Evolutionary conservation across 495 filamentous ascomycete genomes (phyloP).

Genomic region (Lasiosphaeris hirsuta): DNA sequence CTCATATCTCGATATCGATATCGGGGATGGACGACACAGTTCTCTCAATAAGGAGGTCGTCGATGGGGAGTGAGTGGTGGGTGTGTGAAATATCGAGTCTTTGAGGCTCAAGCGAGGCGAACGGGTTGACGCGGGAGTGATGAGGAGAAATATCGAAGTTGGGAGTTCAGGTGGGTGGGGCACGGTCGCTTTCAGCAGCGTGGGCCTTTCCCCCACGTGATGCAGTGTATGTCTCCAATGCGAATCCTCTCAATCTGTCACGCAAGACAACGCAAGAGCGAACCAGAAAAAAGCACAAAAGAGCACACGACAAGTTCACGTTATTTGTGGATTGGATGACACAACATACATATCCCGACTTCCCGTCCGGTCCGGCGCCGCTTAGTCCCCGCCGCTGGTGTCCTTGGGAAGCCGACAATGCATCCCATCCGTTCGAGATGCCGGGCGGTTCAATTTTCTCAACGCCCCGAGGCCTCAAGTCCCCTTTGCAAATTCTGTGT

Average conservation of each 20-base stretch:
- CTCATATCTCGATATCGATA: constrained; percentile 62
- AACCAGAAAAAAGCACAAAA: neutral
- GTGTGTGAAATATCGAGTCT: constrained; percentile 13
- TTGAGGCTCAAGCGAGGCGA: constrained; percentile 29
- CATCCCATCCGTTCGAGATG: too few relatives aligned
- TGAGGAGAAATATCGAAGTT: constrained; percentile 36
- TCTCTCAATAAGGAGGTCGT: constrained; percentile 18
- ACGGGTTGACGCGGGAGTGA: constrained; percentile 31
- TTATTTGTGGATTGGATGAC: too few relatives aligned
- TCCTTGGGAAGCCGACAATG: too few relatives aligned
- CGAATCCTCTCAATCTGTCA: neutral
- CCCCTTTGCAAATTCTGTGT: too few relatives aligned
- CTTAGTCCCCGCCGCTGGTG: too few relatives aligned
- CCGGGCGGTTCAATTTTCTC: too few relatives aligned
- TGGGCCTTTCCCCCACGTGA: constrained; percentile 33
- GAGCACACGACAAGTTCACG: neutral
- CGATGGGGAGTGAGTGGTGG: constrained; percentile 12
- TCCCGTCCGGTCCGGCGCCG: too few relatives aligned
- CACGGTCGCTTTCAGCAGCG: constrained; percentile 11
- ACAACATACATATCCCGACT: too few relatives aligned
- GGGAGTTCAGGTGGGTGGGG: constrained; percentile 18
- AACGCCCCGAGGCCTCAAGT: too few relatives aligned
- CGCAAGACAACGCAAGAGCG: neutral
- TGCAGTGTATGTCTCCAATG: constrained; percentile 5
- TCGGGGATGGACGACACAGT: constrained; percentile 24